Percentiles rank a stretch among this genome's conserved stretches.
Evolutionary conservation across 148 eudicot species (phyloP).

Genomic region (Nepenthes mirabilis): DNA sequence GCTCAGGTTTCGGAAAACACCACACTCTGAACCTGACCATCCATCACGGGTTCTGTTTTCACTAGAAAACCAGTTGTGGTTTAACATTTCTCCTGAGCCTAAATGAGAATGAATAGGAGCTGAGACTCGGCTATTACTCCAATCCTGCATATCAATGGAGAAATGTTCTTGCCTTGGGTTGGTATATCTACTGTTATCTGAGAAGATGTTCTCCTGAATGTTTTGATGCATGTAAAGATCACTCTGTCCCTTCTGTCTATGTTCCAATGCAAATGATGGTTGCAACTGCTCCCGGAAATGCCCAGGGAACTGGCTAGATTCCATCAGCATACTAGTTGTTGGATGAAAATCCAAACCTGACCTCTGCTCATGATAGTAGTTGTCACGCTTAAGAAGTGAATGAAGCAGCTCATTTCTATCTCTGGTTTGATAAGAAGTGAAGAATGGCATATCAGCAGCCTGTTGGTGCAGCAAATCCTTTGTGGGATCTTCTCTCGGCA

Average conservation of each 20-base stretch:
- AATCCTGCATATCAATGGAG: slow-evolving; percentile 40
- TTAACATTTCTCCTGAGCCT: slow-evolving; percentile 26
- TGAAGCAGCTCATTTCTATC: slow-evolving; percentile 47
- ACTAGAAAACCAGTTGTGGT: slow-evolving; percentile 37
- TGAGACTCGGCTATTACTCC: slow-evolving; percentile 31
- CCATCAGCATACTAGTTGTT: slow-evolving; percentile 26
- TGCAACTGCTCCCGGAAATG: slow-evolving; percentile 40
- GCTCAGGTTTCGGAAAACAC: slow-evolving; percentile 21
- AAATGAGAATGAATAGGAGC: slow-evolving; percentile 33
- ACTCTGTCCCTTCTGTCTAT: slow-evolving; percentile 34
- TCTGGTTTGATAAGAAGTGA: slow-evolving; percentile 28
- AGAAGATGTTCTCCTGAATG: slow-evolving; percentile 35
- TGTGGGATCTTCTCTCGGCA: slow-evolving; percentile 24
- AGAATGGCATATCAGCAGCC: slow-evolving; percentile 28
- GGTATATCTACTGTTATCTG: slow-evolving; percentile 33
- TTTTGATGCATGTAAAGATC: slow-evolving; percentile 37
- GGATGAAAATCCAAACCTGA: slow-evolving; percentile 32
- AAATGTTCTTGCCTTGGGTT: slow-evolving; percentile 44
- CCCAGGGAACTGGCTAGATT: slow-evolving; percentile 30
- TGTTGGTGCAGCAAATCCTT: slow-evolving; percentile 42
- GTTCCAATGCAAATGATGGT: slow-evolving; percentile 35
- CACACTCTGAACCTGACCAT: slow-evolving; percentile 43
- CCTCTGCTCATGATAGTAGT: slow-evolving; percentile 39
- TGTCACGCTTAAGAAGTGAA: slow-evolving; percentile 37
- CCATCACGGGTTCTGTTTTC: slow-evolving; percentile 32